Evolutionary conservation across 352 stramenopile genomes (phyloP), one percentile per base, ranked within the genome.

Genomic region (Pythium insidiosum): DNA sequence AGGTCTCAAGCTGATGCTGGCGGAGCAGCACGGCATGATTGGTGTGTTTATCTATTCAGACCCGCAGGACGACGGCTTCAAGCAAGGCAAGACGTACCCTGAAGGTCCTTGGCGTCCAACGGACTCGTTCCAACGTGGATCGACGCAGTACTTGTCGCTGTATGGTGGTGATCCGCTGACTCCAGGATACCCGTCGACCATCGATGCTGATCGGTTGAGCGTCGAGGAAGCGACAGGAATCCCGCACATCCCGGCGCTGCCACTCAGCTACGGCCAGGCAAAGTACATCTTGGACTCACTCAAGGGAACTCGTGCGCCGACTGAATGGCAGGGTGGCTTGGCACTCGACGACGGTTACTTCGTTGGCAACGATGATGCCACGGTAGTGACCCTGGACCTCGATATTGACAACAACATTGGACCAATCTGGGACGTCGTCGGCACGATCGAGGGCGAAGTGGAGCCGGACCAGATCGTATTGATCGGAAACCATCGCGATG

Each of bases 401-500:
- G 54, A 62, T 0, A 84, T 92, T 25, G 62, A 95, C 48, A 95
- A 95, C 61, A 62, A 54, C 18, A 61, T 91, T 19, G 66, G 63
- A 3, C 63, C 69, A 11, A 89, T 96, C 36, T 92, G 83, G 78
- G 88, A 96, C 57, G 83, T 95, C 1, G 77, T 95, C 18, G 81
- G 66, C 22, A 84, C 66, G 13, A 89, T 96, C 47, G 61, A 82
- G 28, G 82, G 76, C 22, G 43, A 52, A 0, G 55, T 67, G 13
- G 57, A 76, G 25, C 62, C 80, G 3, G 79, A 91, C 9, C 61
- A 84, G 40, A 72, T 77, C 19, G 71, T 95, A 12, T 24, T 96
- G n/a, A 66, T 96, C 25, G 83, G 84, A 26, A 97, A 96, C 58
- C 88, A 96, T 52, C 77, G 88, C 19, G 88, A 97, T 53, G 86